Evolutionary conservation across 306 rosid genomes (phyloP), one percentile per base, ranked within the genome.

Genomic region (Herpetospermum pedunculosum): DNA sequence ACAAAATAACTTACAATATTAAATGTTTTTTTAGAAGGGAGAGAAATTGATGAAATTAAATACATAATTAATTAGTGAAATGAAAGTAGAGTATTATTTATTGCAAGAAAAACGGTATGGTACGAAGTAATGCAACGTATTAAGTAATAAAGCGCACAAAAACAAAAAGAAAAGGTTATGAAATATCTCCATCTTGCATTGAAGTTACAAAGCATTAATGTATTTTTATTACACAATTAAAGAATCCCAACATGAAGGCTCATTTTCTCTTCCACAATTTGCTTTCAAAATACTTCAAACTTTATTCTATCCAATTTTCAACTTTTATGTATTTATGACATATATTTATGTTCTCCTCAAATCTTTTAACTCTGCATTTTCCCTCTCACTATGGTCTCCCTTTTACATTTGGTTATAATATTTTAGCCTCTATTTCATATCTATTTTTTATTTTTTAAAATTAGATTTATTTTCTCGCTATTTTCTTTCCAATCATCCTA

Each of bases 141-240:
- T 30, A 23, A 65, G 19, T 43, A 21, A 65, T 5, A 65, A 23
- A 40, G 35, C 0, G 12, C 34, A 2, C 19, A 23, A 23, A 21
- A 65, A 14, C 50, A 40, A 40, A 65, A 38, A 11, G 9, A 65
- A 65, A 40, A 6, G n/a, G 72, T 38, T n/a, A 21, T 18, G 3
- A n/a, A 63, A 63, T 34, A 63, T 63, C 70, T 37, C 71, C 8
- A 64, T 63, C 69, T 57, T 57, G 69, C 26, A 60, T 60, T 32
- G 25, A 60, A 63, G 47, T 63, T 28, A 59, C 8, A 34, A 60
- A 32, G 69, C 71, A 21, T 65, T 38, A 5, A 65, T 65, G 18
- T 21, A 21, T 65, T 65, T 48, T 48, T 48, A 47, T n/a, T n/a
- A n/a, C n/a, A n/a, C 63, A 55, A 23, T 55, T 2, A 25, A 3